Conservation (phyloP, 1,139 yeast genomes). For the Candida buenavistaensis region DNA sequence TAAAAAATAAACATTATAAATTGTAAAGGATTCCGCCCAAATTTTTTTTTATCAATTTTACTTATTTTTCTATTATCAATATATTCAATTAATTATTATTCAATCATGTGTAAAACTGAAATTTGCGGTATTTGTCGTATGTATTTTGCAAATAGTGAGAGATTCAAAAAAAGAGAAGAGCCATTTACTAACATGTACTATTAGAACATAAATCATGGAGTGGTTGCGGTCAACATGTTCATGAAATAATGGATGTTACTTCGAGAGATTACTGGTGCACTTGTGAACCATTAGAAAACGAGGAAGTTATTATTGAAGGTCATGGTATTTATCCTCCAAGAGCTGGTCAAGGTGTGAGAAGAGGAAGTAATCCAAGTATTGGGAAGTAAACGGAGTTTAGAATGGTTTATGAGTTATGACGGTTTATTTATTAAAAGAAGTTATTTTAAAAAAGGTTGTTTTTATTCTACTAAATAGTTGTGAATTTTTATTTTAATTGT, state of each 20-base stretch:
- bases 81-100: conserved; percentile 1
- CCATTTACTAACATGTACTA: too few species aligned
- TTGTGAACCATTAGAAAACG: conserved; percentile 25
- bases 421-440: too few species aligned
- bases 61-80: conserved; percentile 1
- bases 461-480: too few species aligned
- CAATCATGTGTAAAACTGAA: conserved; percentile 34
- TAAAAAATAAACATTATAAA: not conserved
- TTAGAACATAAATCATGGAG: conserved; percentile 35
- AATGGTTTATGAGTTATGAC: not conserved
- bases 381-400: not conserved
- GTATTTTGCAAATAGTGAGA: too few species aligned
- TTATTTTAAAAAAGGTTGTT: too few species aligned
- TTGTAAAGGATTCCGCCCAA: not conserved
- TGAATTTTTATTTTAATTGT: too few species aligned
- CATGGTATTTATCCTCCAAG: conserved; percentile 38
- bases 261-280: conserved; percentile 42
- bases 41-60: not conserved
- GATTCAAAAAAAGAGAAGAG: too few species aligned
- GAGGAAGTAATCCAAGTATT: conserved; percentile 11
- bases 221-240: conserved; percentile 37
- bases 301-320: conserved; percentile 18
- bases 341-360: conserved; percentile 41
- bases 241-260: conserved; percentile 33
- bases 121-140: conserved; percentile 37